Evolutionary conservation across 371 early-diverging fungal genomes (phyloP).

Genomic region (Scutellospora calospora): DNA sequence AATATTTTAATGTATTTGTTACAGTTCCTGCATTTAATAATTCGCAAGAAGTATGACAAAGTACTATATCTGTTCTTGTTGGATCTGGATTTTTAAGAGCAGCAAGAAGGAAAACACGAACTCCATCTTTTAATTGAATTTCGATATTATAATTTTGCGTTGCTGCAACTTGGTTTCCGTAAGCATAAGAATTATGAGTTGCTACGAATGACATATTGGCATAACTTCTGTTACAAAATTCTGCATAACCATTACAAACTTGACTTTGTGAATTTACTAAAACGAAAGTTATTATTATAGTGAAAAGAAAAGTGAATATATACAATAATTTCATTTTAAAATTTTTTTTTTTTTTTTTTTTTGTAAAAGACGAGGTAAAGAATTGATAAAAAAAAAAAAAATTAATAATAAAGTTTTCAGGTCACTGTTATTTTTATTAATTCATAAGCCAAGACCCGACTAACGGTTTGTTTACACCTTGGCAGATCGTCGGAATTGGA

Average conservation of each 20-base stretch:
- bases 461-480: no score
- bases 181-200: constrained; percentile 83
- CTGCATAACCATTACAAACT: constrained; percentile 74
- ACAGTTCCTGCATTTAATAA: constrained; percentile 69
- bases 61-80: constrained; percentile 56
- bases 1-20: constrained; percentile 55
- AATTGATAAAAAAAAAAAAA: no score
- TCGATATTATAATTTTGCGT: constrained; percentile 71
- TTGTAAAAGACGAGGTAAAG: no score
- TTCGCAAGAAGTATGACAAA: constrained; percentile 74
- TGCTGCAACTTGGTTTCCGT: constrained; percentile 60
- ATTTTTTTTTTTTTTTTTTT: no score
- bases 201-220: constrained; percentile 64
- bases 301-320: no score
- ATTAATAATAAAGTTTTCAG: no score
- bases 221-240: constrained; percentile 69
- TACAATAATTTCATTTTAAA: no score
- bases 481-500: no score
- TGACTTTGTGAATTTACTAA: no score
- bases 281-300: no score
- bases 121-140: constrained; percentile 74
- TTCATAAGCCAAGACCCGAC: no score
- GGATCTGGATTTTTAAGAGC: constrained; percentile 52
- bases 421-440: no score
- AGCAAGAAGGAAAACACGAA: constrained; percentile 78